Conservation (phyloP, 306 rosid species). For the Sophora flavescens region DNA sequence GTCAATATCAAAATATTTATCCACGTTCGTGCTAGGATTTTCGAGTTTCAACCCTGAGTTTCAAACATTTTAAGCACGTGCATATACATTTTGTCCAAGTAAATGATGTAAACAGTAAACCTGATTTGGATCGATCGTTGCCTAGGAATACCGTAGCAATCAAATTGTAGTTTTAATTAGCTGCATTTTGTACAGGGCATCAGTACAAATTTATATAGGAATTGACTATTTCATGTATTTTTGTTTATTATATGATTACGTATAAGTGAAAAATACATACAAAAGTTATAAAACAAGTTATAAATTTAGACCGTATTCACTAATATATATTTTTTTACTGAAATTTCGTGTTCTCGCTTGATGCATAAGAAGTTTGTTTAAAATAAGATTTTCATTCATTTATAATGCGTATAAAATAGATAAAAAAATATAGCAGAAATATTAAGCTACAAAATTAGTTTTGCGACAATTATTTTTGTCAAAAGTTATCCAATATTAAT, state of each 20-base stretch:
- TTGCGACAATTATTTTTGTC: not conserved
- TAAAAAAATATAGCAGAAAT: not conserved
- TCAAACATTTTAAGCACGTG: not conserved
- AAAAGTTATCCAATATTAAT: not conserved
- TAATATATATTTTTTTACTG: too few species aligned
- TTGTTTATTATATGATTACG: too few species aligned
- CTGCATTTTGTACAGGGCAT: not conserved
- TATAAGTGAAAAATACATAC: too few species aligned
- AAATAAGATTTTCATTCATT: not conserved
- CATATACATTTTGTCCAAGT: not conserved
- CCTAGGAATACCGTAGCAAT: not conserved
- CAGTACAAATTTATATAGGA: not conserved
- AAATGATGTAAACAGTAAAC: not conserved
- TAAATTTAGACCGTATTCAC: too few species aligned
- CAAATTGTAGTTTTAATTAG: conserved; percentile 4
- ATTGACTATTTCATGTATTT: too few species aligned
- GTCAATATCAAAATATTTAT: too few species aligned
- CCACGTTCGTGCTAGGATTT: too few species aligned
- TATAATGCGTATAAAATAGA: not conserved
- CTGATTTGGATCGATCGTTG: not conserved
- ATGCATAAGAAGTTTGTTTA: not conserved
- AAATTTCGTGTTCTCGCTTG: too few species aligned
- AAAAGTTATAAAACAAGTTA: too few species aligned
- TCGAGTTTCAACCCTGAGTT: too few species aligned
- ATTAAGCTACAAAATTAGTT: not conserved